A percentile compares a stretch with the other conserved stretches of the same genome.
Conservation (phyloP, 169 alveolate genomes). For the Plasmodium vivax region DNA sequence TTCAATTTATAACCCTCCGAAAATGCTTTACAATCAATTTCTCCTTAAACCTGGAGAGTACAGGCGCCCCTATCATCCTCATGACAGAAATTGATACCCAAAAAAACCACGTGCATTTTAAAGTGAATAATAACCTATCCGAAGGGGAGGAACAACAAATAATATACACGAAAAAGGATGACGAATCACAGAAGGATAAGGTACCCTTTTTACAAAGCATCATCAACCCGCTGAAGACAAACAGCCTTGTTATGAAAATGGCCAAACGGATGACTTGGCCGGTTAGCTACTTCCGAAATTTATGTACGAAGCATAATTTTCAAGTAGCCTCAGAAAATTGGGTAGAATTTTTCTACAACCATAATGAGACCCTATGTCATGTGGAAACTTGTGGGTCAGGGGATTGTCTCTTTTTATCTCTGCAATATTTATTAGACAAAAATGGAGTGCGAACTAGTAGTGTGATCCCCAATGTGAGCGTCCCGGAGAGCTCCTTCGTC, state of each 20-base stretch:
- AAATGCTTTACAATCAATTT: not conserved
- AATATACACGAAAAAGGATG: not conserved
- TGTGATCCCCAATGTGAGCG: not conserved
- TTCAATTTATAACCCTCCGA: not conserved
- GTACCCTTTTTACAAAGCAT: not conserved
- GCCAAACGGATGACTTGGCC: not conserved
- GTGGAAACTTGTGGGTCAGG: conserved; percentile 35
- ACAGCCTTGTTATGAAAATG: not conserved
- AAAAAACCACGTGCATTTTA: not conserved
- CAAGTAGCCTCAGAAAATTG: conserved; percentile 40
- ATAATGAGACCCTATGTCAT: conserved; percentile 65
- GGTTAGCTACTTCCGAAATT: not conserved
- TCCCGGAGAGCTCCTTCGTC: conserved; percentile 11
- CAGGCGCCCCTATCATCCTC: not conserved
- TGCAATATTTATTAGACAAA: conserved; percentile 15
- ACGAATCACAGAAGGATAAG: not conserved
- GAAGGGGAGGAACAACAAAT: not conserved
- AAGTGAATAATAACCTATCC: not conserved
- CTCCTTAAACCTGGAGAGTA: not conserved
- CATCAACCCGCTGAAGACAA: not conserved
- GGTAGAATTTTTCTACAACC: conserved; percentile 24
- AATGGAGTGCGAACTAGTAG: conserved; percentile 3
- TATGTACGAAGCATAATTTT: conserved; percentile 28
- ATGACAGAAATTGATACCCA: not conserved
- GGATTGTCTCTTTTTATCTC: conserved; percentile 30